phyloP scores from a whole-genome alignment of 768 basidiomycete species.

The Lactifluus echinatus region DNA sequence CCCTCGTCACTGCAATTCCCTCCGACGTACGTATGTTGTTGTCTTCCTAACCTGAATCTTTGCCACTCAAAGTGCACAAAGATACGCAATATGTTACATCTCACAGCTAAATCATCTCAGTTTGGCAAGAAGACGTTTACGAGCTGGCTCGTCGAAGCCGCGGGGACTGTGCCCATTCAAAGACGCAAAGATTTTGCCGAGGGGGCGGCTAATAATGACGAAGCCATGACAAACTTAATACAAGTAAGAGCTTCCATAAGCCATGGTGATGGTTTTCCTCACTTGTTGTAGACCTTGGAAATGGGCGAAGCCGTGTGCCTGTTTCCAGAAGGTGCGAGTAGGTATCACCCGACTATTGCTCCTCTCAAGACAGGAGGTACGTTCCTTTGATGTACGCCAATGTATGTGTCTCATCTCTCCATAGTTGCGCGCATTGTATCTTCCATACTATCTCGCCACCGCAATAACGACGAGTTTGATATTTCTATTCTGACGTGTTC shows the following conservation, averaged over 20 bases:
- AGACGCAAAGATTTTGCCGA: constrained; percentile 61
- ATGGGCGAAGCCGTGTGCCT: constrained; percentile 71
- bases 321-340: constrained; percentile 82
- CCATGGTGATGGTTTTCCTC: not conserved
- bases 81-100: constrained; percentile 70
- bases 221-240: constrained; percentile 59
- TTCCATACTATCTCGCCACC: constrained; percentile 63
- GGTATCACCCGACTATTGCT: constrained; percentile 81
- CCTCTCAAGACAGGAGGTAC: constrained; percentile 81
- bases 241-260: constrained; percentile 35
- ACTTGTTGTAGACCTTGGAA: constrained; percentile 51
- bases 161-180: constrained; percentile 78
- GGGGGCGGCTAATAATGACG: constrained; percentile 51
- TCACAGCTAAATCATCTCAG: constrained; percentile 84
- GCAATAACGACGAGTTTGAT: constrained; percentile 58
- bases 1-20: constrained; percentile 69
- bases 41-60: constrained; percentile 5
- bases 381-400: not conserved
- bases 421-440: constrained; percentile 75
- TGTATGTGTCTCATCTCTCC: not conserved
- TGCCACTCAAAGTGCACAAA: constrained; percentile 24
- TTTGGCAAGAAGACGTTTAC: constrained; percentile 80
- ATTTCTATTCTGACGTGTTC: constrained; percentile 70
- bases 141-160: constrained; percentile 84
- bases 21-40: constrained; percentile 37